Evolutionary conservation across 352 stramenopile genomes (phyloP).

Genomic region (Phytopythium cucurbitacearum): DNA sequence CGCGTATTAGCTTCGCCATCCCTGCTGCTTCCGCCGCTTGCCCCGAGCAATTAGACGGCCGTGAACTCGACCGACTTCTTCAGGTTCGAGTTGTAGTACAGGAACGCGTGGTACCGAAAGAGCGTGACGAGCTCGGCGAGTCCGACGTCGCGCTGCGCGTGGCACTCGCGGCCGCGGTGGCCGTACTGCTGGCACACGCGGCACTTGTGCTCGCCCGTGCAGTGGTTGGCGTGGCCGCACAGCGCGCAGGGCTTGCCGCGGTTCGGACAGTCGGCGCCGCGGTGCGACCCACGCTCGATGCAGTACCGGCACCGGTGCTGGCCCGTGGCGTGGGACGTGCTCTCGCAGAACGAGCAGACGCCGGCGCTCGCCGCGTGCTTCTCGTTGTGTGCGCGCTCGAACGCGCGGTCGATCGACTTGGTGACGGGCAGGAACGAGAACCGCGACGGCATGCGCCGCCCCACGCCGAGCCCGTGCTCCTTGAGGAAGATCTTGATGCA

Average conservation of each 20-base stretch:
- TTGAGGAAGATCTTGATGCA: constrained; percentile 85
- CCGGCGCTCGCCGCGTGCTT: constrained; percentile 20
- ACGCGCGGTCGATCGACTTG: constrained; percentile 69
- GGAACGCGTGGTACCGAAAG: constrained; percentile 84
- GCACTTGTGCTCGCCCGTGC: constrained; percentile 77
- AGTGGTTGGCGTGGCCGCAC: constrained; percentile 71
- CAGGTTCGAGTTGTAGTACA: constrained; percentile 88
- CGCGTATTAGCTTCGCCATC: constrained; percentile 16
- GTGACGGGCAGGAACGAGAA: constrained; percentile 79
- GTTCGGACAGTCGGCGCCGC: constrained; percentile 67
- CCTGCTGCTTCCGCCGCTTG: too few relatives aligned
- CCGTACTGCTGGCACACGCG: constrained; percentile 81
- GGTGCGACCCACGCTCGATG: constrained; percentile 73
- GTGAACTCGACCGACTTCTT: constrained; percentile 86
- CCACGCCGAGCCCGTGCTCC: constrained; percentile 60
- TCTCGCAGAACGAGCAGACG: constrained; percentile 56
- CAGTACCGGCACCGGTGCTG: constrained; percentile 84
- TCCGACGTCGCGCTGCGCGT: constrained; percentile 75
- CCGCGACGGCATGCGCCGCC: constrained; percentile 51
- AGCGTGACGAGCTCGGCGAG: constrained; percentile 78
- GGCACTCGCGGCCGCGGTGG: constrained; percentile 79
- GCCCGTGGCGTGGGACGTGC: constrained; percentile 53
- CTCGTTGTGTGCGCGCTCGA: constrained; percentile 62
- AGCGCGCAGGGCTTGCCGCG: constrained; percentile 60
- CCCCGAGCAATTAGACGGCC: constrained; percentile 8